Evolutionary conservation across 148 eudicot species (phyloP).

Genomic region (Cornus kousa): DNA sequence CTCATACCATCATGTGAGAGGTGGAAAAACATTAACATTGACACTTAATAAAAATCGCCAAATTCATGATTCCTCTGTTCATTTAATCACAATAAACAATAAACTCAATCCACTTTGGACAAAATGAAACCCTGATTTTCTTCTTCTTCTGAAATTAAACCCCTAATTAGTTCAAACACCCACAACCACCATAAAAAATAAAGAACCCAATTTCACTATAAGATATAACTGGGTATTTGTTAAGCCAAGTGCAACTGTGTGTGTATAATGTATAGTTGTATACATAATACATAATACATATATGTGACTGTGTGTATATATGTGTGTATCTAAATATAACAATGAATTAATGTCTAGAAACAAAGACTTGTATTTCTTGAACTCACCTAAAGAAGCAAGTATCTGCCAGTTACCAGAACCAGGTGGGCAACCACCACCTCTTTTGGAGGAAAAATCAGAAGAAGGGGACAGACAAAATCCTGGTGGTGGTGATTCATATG

Average conservation of each 20-base stretch:
- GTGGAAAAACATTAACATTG: not conserved
- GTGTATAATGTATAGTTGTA: no score
- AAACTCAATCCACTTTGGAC: not conserved
- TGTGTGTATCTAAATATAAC: not conserved
- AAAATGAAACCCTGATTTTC: not conserved
- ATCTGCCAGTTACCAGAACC: conserved; percentile 42
- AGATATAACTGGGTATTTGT: not conserved
- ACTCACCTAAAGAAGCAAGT: conserved; percentile 46
- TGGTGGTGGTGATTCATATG: conserved; percentile 22
- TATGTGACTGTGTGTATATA: not conserved
- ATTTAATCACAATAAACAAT: not conserved
- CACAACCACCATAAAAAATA: no score
- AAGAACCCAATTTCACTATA: not conserved
- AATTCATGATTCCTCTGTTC: not conserved
- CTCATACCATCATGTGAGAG: not conserved
- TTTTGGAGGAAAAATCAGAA: conserved; percentile 19
- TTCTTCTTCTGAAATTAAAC: not conserved
- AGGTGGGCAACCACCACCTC: conserved; percentile 41
- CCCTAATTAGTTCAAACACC: not conserved
- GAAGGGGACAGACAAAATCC: conserved; percentile 32
- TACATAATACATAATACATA: not conserved
- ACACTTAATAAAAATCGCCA: not conserved
- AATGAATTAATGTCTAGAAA: not conserved
- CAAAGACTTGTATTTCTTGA: not conserved
- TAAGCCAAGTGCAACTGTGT: not conserved